Evolutionary conservation across 2,329 filamentous ascomycete species (phyloP), one percentile per base, ranked within the genome.

Genomic region (Colletotrichum zoysiae): DNA sequence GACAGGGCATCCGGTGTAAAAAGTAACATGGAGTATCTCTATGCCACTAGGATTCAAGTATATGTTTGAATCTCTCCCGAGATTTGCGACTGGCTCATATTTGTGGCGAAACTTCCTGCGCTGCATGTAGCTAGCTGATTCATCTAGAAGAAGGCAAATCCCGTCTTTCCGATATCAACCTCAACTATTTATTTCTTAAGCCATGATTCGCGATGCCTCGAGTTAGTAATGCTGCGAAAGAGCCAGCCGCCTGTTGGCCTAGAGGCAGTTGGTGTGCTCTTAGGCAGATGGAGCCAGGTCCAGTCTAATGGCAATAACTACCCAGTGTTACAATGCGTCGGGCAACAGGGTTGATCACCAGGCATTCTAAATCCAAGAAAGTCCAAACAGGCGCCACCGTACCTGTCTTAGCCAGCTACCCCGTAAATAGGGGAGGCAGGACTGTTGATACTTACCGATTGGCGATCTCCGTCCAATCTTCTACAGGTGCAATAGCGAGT

Each of bases 1-100:
- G 30, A 40, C 9, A 56, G 33, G 57, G 33, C 26, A 57, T 53
- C 38, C 51, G 44, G 16, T 71, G 69, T 68, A 68, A 35, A 35
- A 42, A 63, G 61, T 58, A 68, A 58, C 20, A 63, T 12, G 33
- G 33, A 58, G 42, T 46, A 51, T 48, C 46, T 63, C 42, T 18
- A 56, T 51, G 65, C n/a, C n/a, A n/a, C n/a, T n/a, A n/a, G n/a
- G n/a, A n/a, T n/a, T n/a, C n/a, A n/a, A n/a, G n/a, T n/a, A n/a
- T n/a, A n/a, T n/a, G n/a, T n/a, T 53, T 30, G 16, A 46, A 30
- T 16, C 1, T 3, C 5, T 26, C 42, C n/a, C 33, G 4, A 38
- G 1, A 44, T 42, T 26, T 30, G 5, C 3, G 33, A 14, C 30
- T 56, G 7, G 40, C 65, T 55, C 58, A 30, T 67, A 3, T 12